Evolutionary conservation across 306 rosid genomes (phyloP).

Genomic region (Vigna trinervia): DNA sequence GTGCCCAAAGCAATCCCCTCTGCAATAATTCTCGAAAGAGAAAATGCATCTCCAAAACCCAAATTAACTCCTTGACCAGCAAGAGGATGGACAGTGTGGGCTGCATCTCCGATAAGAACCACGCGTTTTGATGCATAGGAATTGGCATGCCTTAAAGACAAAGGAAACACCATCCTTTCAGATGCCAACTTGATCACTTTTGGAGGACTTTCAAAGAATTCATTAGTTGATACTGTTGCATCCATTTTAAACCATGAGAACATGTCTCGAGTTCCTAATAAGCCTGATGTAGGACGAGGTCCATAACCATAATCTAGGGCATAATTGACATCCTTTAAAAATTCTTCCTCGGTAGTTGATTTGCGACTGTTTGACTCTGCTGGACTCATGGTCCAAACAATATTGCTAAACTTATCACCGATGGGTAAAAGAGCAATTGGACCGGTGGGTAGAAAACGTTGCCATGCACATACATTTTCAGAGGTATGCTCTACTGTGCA

Average conservation of each 20-base stretch:
- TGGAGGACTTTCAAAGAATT: constrained; percentile 80
- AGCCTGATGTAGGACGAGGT: constrained; percentile 71
- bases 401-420: constrained; percentile 83
- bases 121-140: constrained; percentile 73
- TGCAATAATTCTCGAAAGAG: constrained; percentile 78
- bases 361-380: constrained; percentile 68
- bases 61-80: constrained; percentile 98
- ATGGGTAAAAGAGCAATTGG: constrained; percentile 93
- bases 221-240: constrained; percentile 56
- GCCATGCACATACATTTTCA: constrained; percentile 87
- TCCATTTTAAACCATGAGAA: constrained; percentile 77
- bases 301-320: constrained; percentile 82
- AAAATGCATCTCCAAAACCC: constrained; percentile 86
- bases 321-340: constrained; percentile 68
- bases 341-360: constrained; percentile 59
- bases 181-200: constrained; percentile 74
- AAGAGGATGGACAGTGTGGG: constrained; percentile 94
- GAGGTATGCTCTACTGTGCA: constrained; percentile 82
- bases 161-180: constrained; percentile 79
- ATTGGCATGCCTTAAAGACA: constrained; percentile 82
- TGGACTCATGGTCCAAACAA: constrained; percentile 97
- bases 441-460: constrained; percentile 87
- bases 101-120: constrained; percentile 90
- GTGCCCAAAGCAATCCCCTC: constrained; percentile 84
- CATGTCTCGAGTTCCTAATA: constrained; percentile 53